A percentile compares a stretch with the other conserved stretches of the same genome.
These are phyloP conservation scores for Cryphonectria nitschkei DNA, from an alignment of 2,329 filamentous ascomycete genomes.

Conservation along the genomic window DNA sequence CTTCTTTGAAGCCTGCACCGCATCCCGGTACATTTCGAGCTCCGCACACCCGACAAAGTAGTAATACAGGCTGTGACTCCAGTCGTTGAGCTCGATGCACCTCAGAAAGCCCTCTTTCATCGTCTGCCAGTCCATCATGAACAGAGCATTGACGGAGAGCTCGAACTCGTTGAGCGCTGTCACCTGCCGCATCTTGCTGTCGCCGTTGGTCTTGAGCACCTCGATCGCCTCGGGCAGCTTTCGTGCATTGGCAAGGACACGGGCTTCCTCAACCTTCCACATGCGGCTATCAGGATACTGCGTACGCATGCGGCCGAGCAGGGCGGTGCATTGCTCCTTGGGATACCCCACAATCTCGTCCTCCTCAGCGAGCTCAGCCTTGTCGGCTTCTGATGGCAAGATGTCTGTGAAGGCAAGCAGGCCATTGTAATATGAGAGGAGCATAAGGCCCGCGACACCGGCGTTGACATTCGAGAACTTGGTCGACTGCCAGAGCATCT, in stretches of 20 bases:
- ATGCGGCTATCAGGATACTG: constrained; percentile 82
- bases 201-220: constrained; percentile 61
- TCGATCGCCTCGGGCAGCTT: constrained; percentile 69
- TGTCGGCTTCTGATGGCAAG: constrained; percentile 64
- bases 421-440: constrained; percentile 87
- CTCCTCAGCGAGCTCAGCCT: constrained; percentile 49
- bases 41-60: constrained; percentile 82
- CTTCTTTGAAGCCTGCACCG: constrained; percentile 44
- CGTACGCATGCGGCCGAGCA: constrained; percentile 74
- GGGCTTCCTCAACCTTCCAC: constrained; percentile 87
- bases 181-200: constrained; percentile 84
- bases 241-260: constrained; percentile 70
- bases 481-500: constrained; percentile 87
- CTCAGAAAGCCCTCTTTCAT: constrained; percentile 75
- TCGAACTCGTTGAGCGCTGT: constrained; percentile 86
- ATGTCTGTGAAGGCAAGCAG: constrained; percentile 89
- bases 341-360: constrained; percentile 74
- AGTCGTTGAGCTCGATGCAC: constrained; percentile 82
- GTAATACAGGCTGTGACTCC: constrained; percentile 88
- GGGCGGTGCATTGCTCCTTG: constrained; percentile 62
- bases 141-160: constrained; percentile 77
- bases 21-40: constrained; percentile 78
- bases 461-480: constrained; percentile 88
- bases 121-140: constrained; percentile 73
- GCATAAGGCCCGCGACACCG: constrained; percentile 80